Conservation (phyloP, 768 basidiomycete species). For the Rossbeevera mucosa region DNA sequence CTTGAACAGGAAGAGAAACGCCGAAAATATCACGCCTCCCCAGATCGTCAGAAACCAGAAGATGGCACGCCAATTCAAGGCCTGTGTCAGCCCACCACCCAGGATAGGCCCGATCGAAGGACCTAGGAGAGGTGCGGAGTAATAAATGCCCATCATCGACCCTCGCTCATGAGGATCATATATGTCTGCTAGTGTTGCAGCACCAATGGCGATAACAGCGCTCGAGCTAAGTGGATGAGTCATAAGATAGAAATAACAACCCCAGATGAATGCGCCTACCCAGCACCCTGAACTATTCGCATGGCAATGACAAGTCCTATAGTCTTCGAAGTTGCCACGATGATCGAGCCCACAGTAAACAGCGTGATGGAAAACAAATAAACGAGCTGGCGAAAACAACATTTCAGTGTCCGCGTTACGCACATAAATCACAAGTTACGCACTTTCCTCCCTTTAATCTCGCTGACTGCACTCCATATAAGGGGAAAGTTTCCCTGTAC, state of each 20-base stretch:
- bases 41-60: slow-evolving; percentile 81
- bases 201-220: slow-evolving; percentile 66
- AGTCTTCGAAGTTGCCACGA: slow-evolving; percentile 52
- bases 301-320: slow-evolving; percentile 63
- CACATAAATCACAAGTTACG: slow-evolving; percentile 6
- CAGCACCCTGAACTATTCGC: slow-evolving; percentile 60
- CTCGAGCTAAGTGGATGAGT: slow-evolving; percentile 41
- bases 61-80: slow-evolving; percentile 72
- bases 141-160: slow-evolving; percentile 77
- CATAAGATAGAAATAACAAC: neutral
- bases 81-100: slow-evolving; percentile 65
- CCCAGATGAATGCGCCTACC: slow-evolving; percentile 35
- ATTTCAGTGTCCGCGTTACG: neutral
- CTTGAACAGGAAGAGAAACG: slow-evolving; percentile 67
- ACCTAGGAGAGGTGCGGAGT: slow-evolving; percentile 74
- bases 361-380: slow-evolving; percentile 51
- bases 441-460: slow-evolving; percentile 73
- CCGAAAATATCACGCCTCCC: slow-evolving; percentile 47
- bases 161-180: slow-evolving; percentile 74
- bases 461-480: slow-evolving; percentile 31
- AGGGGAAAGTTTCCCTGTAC: slow-evolving; percentile 53
- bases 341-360: slow-evolving; percentile 52
- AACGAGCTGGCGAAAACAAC: slow-evolving; percentile 38
- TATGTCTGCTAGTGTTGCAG: slow-evolving; percentile 72
- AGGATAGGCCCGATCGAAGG: slow-evolving; percentile 64